Percentiles rank a stretch among this genome's conserved stretches.
Evolutionary conservation across 164 flowering plant genomes (phyloP).

Genomic region (Chimonanthus salicifolius): DNA sequence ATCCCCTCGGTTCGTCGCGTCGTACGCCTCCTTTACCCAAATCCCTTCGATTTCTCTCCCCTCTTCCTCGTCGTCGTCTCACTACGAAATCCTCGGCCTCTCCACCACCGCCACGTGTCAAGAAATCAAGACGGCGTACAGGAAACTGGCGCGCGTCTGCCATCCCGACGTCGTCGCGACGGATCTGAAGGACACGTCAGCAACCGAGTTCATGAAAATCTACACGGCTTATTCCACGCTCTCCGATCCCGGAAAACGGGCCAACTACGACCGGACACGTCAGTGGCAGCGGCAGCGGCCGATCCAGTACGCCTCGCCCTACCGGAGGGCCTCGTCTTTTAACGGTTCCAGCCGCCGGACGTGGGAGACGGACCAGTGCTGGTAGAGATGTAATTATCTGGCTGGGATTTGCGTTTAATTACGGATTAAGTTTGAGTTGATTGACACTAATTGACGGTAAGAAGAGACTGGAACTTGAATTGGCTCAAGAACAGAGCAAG

Average conservation of each 20-base stretch:
- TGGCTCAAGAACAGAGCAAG: too few relatives aligned
- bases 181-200: conserved; percentile 15
- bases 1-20: conserved; percentile 16
- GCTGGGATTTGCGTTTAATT: too few relatives aligned
- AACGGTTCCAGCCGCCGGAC: conserved; percentile 17
- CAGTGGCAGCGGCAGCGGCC: background rate
- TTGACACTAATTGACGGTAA: too few relatives aligned
- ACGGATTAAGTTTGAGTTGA: background rate
- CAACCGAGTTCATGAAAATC: conserved; percentile 30
- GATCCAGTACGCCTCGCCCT: background rate
- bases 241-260: conserved; percentile 31
- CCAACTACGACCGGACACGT: conserved; percentile 29
- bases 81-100: conserved; percentile 66
- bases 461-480: too few relatives aligned
- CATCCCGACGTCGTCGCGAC: conserved; percentile 60
- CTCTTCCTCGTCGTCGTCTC: conserved; percentile 25
- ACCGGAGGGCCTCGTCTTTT: conserved; percentile 3
- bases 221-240: conserved; percentile 35
- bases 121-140: conserved; percentile 69
- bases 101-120: conserved; percentile 41
- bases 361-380: conserved; percentile 50
- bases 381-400: conserved; percentile 16
- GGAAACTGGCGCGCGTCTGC: conserved; percentile 43
- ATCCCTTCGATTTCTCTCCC: background rate
- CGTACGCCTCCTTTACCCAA: conserved; percentile 21